Percentiles rank a stretch among this genome's conserved stretches.
phyloP scores from a whole-genome alignment of 2,329 filamentous ascomycete genomes.

The Dothistroma septosporum region DNA sequence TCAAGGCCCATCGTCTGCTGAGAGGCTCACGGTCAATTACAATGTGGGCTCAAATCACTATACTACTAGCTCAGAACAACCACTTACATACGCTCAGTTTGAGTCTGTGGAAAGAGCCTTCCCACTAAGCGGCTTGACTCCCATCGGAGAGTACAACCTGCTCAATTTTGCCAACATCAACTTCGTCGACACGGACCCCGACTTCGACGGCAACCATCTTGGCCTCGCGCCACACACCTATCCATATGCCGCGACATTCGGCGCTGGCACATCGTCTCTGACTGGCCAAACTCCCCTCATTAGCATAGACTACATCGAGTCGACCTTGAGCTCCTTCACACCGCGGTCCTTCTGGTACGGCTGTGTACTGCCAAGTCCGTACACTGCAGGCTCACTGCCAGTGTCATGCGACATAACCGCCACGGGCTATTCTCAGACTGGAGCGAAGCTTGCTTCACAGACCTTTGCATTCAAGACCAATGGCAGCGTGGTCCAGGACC shows the following conservation, averaged over 20 bases:
- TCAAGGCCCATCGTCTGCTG: slow-evolving; percentile 3
- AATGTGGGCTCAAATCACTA: slow-evolving; percentile 6
- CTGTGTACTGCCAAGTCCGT: slow-evolving; percentile 16
- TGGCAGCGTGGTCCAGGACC: slow-evolving; percentile 18
- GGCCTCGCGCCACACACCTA: slow-evolving; percentile 20
- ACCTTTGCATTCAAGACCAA: slow-evolving; percentile 18
- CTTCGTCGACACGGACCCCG: slow-evolving; percentile 18
- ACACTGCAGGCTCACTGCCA: slow-evolving; percentile 17
- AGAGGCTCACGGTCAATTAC: slow-evolving; percentile 16
- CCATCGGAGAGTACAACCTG: slow-evolving; percentile 20
- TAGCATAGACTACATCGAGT: slow-evolving; percentile 16
- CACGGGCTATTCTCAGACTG: slow-evolving; percentile 8
- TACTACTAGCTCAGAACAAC: background rate
- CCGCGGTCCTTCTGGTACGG: slow-evolving; percentile 16
- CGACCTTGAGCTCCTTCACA: slow-evolving; percentile 14
- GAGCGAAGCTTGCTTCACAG: slow-evolving; percentile 9
- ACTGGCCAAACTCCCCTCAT: slow-evolving; percentile 10
- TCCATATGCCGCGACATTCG: slow-evolving; percentile 16
- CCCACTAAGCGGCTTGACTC: slow-evolving; percentile 11
- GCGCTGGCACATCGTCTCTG: slow-evolving; percentile 11
- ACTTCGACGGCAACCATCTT: slow-evolving; percentile 20
- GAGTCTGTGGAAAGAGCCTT: slow-evolving; percentile 14
- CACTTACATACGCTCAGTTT: slow-evolving; percentile 3
- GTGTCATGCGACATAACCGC: slow-evolving; percentile 17
- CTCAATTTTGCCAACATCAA: slow-evolving; percentile 18